These are phyloP conservation scores for Bruguiera sexangula DNA, from an alignment of 345 rosid genomes.

Conservation along the genomic window DNA sequence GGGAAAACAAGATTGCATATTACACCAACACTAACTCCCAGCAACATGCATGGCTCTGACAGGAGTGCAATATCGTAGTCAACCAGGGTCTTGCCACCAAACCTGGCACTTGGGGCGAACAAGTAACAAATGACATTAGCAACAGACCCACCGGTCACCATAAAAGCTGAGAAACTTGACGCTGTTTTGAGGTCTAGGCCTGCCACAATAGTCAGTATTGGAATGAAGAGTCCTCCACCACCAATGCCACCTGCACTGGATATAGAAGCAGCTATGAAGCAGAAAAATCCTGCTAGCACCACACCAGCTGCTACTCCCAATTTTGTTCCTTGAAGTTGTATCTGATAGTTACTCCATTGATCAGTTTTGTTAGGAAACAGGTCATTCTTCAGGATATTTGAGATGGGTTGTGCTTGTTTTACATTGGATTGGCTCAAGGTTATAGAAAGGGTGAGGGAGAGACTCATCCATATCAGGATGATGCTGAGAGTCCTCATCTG, in stretches of 20 bases:
- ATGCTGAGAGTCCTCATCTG: constrained; percentile 8
- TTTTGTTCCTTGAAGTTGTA: constrained; percentile 24
- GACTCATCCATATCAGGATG: constrained; percentile 8
- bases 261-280: constrained; percentile 68
- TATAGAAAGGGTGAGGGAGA: constrained; percentile 28
- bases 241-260: constrained; percentile 96
- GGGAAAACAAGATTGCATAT: constrained; percentile 72
- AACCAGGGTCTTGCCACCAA: constrained; percentile 42
- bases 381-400: constrained; percentile 12
- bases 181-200: constrained; percentile 80
- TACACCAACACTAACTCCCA: constrained; percentile 86
- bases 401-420: constrained; percentile 19
- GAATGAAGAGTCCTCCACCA: constrained; percentile 83
- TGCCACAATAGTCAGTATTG: constrained; percentile 62
- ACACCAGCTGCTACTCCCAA: constrained; percentile 38
- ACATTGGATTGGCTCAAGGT: constrained; percentile 25
- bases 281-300: constrained; percentile 46
- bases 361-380: constrained; percentile 24
- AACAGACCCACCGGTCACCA: constrained; percentile 87
- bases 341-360: constrained; percentile 35
- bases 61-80: constrained; percentile 72
- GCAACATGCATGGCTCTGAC: constrained; percentile 79
- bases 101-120: constrained; percentile 35
- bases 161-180: constrained; percentile 76
- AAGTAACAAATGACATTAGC: constrained; percentile 64